These are phyloP conservation scores for Laetiporus sulphureus DNA, from an alignment of 1,284 basidiomycete genomes.

Conservation along the genomic window DNA sequence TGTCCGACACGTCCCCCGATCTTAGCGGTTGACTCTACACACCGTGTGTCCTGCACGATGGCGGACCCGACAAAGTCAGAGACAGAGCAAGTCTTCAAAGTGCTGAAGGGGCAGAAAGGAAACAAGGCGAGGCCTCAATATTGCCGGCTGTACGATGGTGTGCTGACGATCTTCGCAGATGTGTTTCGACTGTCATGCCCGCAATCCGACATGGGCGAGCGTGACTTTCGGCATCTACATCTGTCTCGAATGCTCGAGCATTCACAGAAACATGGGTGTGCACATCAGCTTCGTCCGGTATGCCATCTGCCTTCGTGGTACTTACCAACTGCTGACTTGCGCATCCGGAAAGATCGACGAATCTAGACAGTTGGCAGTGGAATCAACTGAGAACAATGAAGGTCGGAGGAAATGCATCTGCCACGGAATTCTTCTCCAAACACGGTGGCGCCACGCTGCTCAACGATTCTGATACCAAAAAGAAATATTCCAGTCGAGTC, in stretches of 20 bases:
- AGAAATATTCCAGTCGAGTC: constrained; percentile 82
- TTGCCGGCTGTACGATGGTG: background rate
- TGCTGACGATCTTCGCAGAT: constrained; percentile 43
- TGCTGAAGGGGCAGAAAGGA: constrained; percentile 75
- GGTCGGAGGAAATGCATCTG: constrained; percentile 89
- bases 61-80: constrained; percentile 71
- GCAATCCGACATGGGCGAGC: constrained; percentile 97
- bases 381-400: constrained; percentile 94
- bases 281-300: constrained; percentile 97
- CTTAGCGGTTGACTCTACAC: too few species aligned
- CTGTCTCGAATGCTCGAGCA: constrained; percentile 93
- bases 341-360: constrained; percentile 78
- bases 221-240: constrained; percentile 98
- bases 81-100: constrained; percentile 72
- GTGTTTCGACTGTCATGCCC: constrained; percentile 95
- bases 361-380: constrained; percentile 93
- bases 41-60: constrained; percentile 37
- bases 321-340: constrained; percentile 3
- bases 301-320: constrained; percentile 20
- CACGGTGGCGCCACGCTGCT: constrained; percentile 76
- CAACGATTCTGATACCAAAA: constrained; percentile 74
- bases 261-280: constrained; percentile 96
- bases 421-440: constrained; percentile 86
- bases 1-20: too few species aligned
- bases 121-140: constrained; percentile 67